Base-by-base conservation (phyloP, 306 rosid species). In the Trifolium repens region DNA sequence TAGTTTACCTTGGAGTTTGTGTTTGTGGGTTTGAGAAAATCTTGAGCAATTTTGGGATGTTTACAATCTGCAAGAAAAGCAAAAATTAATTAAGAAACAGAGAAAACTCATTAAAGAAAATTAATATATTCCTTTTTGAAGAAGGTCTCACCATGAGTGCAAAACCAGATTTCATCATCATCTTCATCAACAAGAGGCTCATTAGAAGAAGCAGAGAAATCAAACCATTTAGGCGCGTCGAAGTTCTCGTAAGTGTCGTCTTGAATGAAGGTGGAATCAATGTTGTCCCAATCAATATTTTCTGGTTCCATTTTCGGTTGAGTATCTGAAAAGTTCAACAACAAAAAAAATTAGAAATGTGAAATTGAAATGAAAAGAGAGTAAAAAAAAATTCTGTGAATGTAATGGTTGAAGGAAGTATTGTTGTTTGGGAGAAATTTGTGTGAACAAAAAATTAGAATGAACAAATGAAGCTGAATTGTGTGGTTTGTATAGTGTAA, bases 161-260 rank as follows among this genome's bases (percentile, higher is more conserved):
- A 88, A 62, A 88, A 88, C 90, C 87, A 84, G 14, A 73, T 55
- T 55, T 22, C 61, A 17, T 53, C 5, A 17, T 17, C 69, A 50
- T 86, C 83, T 50, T 84, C 74, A 27, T 82, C 80, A 64, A 63
- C 24, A 26, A 52, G 65, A 50, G 69, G 62, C 47, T 75, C 83
- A 63, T 82, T 75, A 5, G 77, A 72, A 43, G 67, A 80, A 54
- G 79, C 82, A 60, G 77, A 73, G 16, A 87, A 76, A 75, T 89
- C 85, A 9, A 77, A 77, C 91, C 91, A 89, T 61, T 77, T 85
- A 1, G 91, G 91, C 6, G 85, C 89, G 9, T 81, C 69, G 7
- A 85, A 71, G 62, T 73, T 52, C 80, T 87, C 89, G 64, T 83
- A 87, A 4, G 53, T 32, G 2, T 85, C 86, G 22, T 87, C 91